Evolutionary conservation across 2,329 filamentous ascomycete genomes (phyloP).

Genomic region (Aspergillus amoenus): DNA sequence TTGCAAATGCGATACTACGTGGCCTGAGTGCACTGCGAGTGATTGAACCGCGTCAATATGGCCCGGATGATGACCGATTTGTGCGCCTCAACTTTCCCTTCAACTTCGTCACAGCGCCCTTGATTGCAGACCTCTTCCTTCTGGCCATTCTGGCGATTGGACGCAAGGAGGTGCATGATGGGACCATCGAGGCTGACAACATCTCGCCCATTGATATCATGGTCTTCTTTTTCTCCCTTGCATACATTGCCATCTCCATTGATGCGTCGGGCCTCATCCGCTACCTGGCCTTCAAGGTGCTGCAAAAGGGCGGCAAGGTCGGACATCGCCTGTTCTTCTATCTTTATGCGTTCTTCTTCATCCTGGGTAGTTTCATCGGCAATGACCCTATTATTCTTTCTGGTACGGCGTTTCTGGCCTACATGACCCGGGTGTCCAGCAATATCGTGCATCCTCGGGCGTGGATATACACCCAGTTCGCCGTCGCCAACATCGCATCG

Average conservation of each 20-base stretch:
- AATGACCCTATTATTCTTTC: constrained; percentile 76
- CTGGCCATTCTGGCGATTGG: constrained; percentile 70
- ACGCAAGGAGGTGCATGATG: constrained; percentile 64
- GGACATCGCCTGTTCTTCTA: constrained; percentile 70
- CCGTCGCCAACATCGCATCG: constrained; percentile 70
- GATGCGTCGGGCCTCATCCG: constrained; percentile 73
- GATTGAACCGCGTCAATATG: constrained; percentile 41
- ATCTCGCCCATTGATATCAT: constrained; percentile 73
- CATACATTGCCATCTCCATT: constrained; percentile 76
- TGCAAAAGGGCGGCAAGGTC: constrained; percentile 65
- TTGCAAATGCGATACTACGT: constrained; percentile 50
- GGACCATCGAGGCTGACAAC: constrained; percentile 63
- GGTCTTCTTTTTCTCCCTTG: constrained; percentile 70
- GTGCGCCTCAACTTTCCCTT: constrained; percentile 60
- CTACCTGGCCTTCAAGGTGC: constrained; percentile 68
- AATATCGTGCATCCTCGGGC: constrained; percentile 70
- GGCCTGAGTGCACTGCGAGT: constrained; percentile 51
- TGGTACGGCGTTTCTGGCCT: constrained; percentile 71
- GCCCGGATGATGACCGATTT: constrained; percentile 37
- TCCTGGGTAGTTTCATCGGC: constrained; percentile 66
- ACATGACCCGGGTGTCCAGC: constrained; percentile 73
- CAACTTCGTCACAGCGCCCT: constrained; percentile 69
- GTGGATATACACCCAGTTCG: constrained; percentile 72
- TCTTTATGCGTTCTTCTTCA: constrained; percentile 71
- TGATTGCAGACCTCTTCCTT: constrained; percentile 70